phyloP scores from a whole-genome alignment of 352 stramenopile species.

The Phytophthora cryptogea region DNA sequence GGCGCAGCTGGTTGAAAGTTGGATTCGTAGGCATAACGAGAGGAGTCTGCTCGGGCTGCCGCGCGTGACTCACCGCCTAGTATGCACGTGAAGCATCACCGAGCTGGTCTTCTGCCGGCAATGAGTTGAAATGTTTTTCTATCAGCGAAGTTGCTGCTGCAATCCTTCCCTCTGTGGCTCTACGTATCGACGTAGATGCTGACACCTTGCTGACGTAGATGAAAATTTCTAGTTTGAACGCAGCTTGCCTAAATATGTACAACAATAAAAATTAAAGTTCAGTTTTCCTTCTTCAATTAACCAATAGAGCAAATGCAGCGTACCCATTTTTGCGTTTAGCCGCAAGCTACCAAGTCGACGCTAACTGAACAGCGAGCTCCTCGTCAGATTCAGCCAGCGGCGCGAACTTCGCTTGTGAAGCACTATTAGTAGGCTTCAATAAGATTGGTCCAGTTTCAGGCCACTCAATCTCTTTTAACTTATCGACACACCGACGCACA shows the following conservation, averaged over 20 bases:
- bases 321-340: conserved; percentile 4
- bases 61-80: not conserved
- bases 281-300: no score
- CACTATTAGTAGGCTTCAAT: not conserved
- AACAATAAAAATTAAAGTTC: not conserved
- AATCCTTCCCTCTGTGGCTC: not conserved
- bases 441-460: not conserved
- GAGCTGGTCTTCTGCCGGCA: no score
- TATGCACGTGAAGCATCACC: not conserved
- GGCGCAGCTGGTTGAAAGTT: not conserved
- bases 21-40: not conserved
- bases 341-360: not conserved
- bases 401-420: not conserved
- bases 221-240: conserved; percentile 6
- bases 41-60: no score
- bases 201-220: conserved; percentile 1
- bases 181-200: not conserved
- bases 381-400: not conserved
- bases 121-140: not conserved
- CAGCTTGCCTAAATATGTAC: not conserved
- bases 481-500: not conserved
- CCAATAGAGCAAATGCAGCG: not conserved
- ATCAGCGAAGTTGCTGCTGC: conserved; percentile 1
- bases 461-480: not conserved
- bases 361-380: no score